phyloP scores from a whole-genome alignment of 1,284 basidiomycete genomes.

The Apiotrichum brassicae region DNA sequence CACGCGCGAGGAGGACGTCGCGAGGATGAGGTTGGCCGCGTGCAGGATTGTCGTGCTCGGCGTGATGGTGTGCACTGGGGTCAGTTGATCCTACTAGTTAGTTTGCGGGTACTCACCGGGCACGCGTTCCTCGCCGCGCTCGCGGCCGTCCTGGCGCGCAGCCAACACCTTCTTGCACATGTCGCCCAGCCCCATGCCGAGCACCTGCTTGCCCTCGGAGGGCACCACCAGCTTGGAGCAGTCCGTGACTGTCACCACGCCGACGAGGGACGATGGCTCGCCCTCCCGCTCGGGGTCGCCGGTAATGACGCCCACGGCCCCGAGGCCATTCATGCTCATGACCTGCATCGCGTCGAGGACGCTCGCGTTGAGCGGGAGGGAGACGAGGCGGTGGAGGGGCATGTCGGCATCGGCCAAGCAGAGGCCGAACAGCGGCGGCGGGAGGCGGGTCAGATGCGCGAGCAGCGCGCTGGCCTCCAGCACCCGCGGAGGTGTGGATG shows the following conservation, averaged over 20 bases:
- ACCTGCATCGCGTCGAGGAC: slow-evolving; percentile 41
- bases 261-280: slow-evolving; percentile 18
- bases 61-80: slow-evolving; percentile 33
- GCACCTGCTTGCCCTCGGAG: slow-evolving; percentile 29
- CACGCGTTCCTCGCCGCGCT: slow-evolving; percentile 34
- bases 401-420: slow-evolving; percentile 20
- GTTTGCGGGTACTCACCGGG: slow-evolving; percentile 28
- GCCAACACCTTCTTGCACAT: slow-evolving; percentile 29
- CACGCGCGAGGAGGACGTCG: slow-evolving; percentile 32
- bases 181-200: slow-evolving; percentile 31
- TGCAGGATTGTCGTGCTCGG: slow-evolving; percentile 26
- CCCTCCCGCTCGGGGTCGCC: slow-evolving; percentile 12
- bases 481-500: slow-evolving; percentile 13
- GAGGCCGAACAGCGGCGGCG: slow-evolving; percentile 20
- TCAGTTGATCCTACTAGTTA: neutral
- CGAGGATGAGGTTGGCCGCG: slow-evolving; percentile 33
- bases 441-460: slow-evolving; percentile 23
- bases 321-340: slow-evolving; percentile 30
- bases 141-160: slow-evolving; percentile 22
- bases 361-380: slow-evolving; percentile 23
- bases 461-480: slow-evolving; percentile 25
- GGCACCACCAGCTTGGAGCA: slow-evolving; percentile 34
- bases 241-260: slow-evolving; percentile 26
- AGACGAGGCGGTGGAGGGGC: slow-evolving; percentile 30
- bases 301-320: slow-evolving; percentile 30